phyloP scores from a whole-genome alignment of 1,284 basidiomycete species.

The Ceratobasidium papillatum region DNA sequence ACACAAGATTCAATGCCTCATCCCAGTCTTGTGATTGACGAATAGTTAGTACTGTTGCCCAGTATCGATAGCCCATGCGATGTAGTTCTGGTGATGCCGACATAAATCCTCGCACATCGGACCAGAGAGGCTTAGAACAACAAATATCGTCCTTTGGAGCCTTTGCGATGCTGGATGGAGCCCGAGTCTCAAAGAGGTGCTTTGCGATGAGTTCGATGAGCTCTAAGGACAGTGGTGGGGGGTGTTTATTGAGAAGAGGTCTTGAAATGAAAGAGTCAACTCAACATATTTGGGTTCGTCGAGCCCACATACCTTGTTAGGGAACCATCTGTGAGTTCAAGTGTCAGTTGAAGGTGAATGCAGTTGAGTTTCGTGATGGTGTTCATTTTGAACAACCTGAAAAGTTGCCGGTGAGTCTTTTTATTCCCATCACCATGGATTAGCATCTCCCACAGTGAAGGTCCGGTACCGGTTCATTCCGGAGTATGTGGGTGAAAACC shows the following conservation, averaged over 20 bases:
- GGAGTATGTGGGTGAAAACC: no score
- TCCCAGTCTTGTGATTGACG: background rate
- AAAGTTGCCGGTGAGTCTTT: no score
- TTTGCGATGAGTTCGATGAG: slow-evolving; percentile 19
- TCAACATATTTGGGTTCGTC: background rate
- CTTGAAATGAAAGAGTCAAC: background rate
- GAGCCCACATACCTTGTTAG: background rate
- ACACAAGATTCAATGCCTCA: background rate
- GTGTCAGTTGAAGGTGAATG: no score
- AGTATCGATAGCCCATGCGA: background rate
- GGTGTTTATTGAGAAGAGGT: background rate
- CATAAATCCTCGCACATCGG: slow-evolving; percentile 12
- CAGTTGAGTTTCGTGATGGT: no score
- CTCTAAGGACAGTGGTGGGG: background rate
- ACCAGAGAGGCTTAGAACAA: slow-evolving; percentile 1
- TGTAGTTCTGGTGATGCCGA: slow-evolving; percentile 16
- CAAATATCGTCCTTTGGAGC: slow-evolving; percentile 2
- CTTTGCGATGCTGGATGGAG: background rate
- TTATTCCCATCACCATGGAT: no score
- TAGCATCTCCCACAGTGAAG: no score
- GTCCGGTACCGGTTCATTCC: no score
- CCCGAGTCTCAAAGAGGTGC: background rate
- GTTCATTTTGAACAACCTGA: no score
- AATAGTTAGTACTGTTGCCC: background rate
- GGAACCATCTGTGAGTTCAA: no score